Percentiles rank a stretch among this genome's conserved stretches.
Conservation (phyloP, 108 stramenopile species). For the Mayamaea pseudoterrestris region DNA sequence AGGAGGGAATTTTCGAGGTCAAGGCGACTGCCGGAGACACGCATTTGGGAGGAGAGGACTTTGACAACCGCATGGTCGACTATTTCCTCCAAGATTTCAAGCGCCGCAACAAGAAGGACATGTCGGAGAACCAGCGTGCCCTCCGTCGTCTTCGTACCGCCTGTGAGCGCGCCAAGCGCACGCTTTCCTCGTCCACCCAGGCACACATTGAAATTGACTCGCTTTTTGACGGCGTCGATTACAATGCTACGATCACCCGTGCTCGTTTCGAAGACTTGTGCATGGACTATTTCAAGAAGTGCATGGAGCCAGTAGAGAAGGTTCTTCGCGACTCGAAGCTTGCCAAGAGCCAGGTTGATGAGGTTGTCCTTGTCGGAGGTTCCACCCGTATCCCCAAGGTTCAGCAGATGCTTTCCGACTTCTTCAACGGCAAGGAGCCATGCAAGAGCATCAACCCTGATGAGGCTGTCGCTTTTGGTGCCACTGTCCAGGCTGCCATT, state of each 20-base stretch:
- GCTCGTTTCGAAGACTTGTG: constrained; percentile 92
- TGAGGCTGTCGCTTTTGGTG: constrained; percentile 93
- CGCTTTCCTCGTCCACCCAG: constrained; percentile 95
- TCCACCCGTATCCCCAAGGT: constrained; percentile 99
- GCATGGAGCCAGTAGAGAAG: constrained; percentile 98
- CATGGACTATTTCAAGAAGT: constrained; percentile 99
- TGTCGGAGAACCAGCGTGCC: constrained; percentile 88
- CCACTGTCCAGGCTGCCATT: constrained; percentile 94
- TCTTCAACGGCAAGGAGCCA: constrained; percentile 99
- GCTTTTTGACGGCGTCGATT: constrained; percentile 97
- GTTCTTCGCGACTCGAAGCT: constrained; percentile 95
- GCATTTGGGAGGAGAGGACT: constrained; percentile 99
- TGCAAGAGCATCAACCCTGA: constrained; percentile 97
- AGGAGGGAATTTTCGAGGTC: constrained; percentile 99
- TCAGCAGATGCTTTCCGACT: constrained; percentile 86
- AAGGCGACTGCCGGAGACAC: constrained; percentile 99
- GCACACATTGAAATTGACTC: constrained; percentile 99
- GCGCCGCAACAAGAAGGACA: constrained; percentile 87
- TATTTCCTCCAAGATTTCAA: constrained; percentile 95
- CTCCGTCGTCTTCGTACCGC: constrained; percentile 99
- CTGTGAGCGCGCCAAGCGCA: constrained; percentile 99
- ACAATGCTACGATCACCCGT: constrained; percentile 98
- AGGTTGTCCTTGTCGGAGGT: constrained; percentile 95
- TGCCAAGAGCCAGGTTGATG: constrained; percentile 89
- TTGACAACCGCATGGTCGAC: constrained; percentile 97